Conservation (phyloP, 192 early-diverging fungal species). For the Linnemannia exigua region DNA sequence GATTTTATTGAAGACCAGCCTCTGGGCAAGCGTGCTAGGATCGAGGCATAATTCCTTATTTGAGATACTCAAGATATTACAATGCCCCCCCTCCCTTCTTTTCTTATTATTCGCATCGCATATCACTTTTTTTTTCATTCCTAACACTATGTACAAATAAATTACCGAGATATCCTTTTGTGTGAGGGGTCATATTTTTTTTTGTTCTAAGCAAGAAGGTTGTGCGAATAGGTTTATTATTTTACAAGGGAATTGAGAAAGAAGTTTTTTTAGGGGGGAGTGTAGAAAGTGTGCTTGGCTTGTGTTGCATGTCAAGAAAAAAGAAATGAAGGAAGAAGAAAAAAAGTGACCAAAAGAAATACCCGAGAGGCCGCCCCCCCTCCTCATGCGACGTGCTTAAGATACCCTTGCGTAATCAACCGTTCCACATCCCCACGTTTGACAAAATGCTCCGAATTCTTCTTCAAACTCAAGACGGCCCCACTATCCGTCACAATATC, state of each 20-base stretch:
- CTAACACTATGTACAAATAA: no score
- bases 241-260: neutral
- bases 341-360: neutral
- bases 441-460: slow-evolving; percentile 89
- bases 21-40: slow-evolving; percentile 35
- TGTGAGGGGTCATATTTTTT: no score
- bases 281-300: no score
- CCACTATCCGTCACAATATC: slow-evolving; percentile 93
- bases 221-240: neutral
- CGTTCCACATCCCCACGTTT: slow-evolving; percentile 90
- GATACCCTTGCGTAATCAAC: slow-evolving; percentile 87
- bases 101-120: no score
- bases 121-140: no score
- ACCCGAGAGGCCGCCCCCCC: no score
- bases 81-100: no score
- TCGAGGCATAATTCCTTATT: slow-evolving; percentile 29
- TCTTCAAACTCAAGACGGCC: slow-evolving; percentile 74
- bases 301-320: no score
- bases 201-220: no score
- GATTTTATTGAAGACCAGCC: slow-evolving; percentile 63
- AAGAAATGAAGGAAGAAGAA: neutral
- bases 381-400: slow-evolving; percentile 78
- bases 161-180: no score
- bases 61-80: no score
- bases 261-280: neutral